Evolutionary conservation across 208 protist species (phyloP), one percentile per base, ranked within the genome.

Genomic region (Wallacemonas sp.): DNA sequence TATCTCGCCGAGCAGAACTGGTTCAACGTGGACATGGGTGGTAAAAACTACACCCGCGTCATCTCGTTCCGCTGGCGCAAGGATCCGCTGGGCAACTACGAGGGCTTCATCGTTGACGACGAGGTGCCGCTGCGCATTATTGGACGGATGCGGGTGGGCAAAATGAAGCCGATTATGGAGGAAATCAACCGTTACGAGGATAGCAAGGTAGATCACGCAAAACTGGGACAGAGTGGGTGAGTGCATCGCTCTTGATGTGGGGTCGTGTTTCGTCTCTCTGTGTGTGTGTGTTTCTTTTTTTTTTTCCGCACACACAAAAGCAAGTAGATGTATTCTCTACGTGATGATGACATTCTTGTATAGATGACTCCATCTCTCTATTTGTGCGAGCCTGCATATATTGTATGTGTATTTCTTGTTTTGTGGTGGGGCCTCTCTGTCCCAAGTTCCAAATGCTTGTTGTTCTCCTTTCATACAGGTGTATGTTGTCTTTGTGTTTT

Each of bases 1-100:
- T 91, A 89, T 66, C 70, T 91, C 22, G 85, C 85, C 2, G 80
- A 88, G 72, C 81, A 91, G 51, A 91, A 91, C 62, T 77, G 72
- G 30, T 63, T 82, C 36, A 91, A 91, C 49, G 67, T 27, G 28
- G 49, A 61, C 36, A 86, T 75, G 82, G 70, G 55, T 2, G 69
- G 66, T 46, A 70, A 54, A 30, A 88, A 88, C 66, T 91, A 84
- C 74, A 85, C 69, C 9, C 78, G 85, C 19, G 66, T 87, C 3
- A 53, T 85, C 31, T 46, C 47, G 12, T 88, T 88, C 45, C 33
- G 59, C 36, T 88, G 85, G 82, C 65, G 68, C 31, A 54, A 76
- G 44, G 53, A 51, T 6, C 5, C 68, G 14, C 44, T 78, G 51
- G 28, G 39, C 9, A 34, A 51, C 27, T 62, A 74, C 41, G 75